Conservation (phyloP, 2,329 filamentous ascomycete species). For the Metarhizium rileyi region DNA sequence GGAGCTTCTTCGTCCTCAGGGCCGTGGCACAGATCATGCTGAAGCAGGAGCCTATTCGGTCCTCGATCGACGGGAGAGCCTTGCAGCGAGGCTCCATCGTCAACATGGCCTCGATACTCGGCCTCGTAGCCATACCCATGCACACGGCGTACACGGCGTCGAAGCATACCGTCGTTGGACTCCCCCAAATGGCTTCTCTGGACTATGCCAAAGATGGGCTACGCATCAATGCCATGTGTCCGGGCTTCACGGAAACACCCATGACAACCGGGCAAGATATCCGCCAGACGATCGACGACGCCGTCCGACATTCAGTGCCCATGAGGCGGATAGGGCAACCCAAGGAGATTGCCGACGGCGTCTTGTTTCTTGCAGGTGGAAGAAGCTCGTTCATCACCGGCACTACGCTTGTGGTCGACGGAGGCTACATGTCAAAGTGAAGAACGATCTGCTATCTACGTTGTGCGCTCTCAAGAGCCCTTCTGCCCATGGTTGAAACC, state of each 20-base stretch:
- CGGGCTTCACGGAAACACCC: conserved; percentile 37
- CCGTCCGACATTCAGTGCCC: conserved; percentile 25
- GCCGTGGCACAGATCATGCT: conserved; percentile 32
- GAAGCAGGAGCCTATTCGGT: conserved; percentile 29
- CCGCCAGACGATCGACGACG: not conserved
- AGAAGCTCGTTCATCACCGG: conserved; percentile 45
- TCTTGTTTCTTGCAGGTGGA: conserved; percentile 40
- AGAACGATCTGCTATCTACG: too few relatives aligned
- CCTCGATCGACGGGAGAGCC: conserved; percentile 18
- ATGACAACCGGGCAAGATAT: conserved; percentile 17
- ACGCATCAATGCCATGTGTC: conserved; percentile 52
- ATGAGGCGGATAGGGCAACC: conserved; percentile 35
- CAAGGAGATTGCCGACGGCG: conserved; percentile 44
- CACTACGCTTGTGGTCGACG: conserved; percentile 35
- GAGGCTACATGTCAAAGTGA: conserved; percentile 24
- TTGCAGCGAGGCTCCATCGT: conserved; percentile 37
- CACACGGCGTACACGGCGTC: conserved; percentile 37
- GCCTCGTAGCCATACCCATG: conserved; percentile 30
- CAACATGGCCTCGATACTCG: conserved; percentile 44
- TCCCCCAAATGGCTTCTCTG: conserved; percentile 44
- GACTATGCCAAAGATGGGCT: conserved; percentile 41
- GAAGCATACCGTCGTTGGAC: conserved; percentile 44
- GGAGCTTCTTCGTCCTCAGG: conserved; percentile 30
- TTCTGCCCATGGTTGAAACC: too few relatives aligned
- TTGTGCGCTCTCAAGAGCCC: too few relatives aligned